Base-by-base conservation (phyloP, 768 basidiomycete genomes). In the Suillus tomentosus region DNA sequence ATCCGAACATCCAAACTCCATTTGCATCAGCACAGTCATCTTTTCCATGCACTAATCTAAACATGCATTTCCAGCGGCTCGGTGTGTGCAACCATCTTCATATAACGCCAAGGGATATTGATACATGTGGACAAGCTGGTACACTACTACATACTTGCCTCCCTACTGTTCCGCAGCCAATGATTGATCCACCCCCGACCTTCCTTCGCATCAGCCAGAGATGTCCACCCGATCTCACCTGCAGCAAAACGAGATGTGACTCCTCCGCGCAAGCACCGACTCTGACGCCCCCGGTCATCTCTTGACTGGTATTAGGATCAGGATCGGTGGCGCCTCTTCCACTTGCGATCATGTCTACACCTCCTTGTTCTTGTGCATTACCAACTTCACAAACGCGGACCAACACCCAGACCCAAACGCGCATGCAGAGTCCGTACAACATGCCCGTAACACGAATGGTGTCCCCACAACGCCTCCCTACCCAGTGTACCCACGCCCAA, bases 201-300 rank as follows among this genome's bases (percentile, higher is more conserved):
- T 48, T 78, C 78, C 1, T 72, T 75, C 31, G 59, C 57, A 31
- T 10, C 62, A 2, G 6, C 53, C 10, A 27, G 61, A 3, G 6
- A 60, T 8, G 34, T 45, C 15, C 31, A 1, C 7, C 43, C 14
- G 2, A 60, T 63, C 14, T 34, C 65, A 8, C 58, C 63, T 34
- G 64, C 67, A 19, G 54, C 13, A 68, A 71, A 58, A 67, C 67
- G 36, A 31, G 31, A 31, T 31, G 31, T 6, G 64, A 11, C 66
- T 65, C 9, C 69, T 66, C 1, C 69, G 69, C 63, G 66, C 68
- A 17, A 75, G 75, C 57, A 75, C 53, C 5, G 74, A 75, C 48
- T 77, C 75, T 15, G 72, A 73, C 19, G 58, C 65, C 0, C 67
- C 1, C 74, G 74, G 51, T 75, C 74, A 8, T 75, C 72, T 9